Conservation (phyloP, 2,329 filamentous ascomycete genomes). For the Alternaria dauci region DNA sequence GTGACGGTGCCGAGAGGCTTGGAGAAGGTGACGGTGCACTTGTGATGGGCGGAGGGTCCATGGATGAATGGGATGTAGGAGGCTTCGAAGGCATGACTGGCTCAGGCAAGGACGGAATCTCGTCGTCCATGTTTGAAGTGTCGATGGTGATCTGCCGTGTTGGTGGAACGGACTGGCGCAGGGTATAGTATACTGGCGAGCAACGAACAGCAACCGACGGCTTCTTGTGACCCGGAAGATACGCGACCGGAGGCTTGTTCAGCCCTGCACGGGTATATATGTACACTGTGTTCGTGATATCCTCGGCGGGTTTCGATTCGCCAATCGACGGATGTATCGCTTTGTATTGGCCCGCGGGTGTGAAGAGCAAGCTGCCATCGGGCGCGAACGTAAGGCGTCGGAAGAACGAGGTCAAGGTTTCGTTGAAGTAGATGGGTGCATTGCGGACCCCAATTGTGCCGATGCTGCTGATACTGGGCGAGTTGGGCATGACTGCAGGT, state of each 20-base stretch:
- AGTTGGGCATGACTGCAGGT: slow-evolving; percentile 94
- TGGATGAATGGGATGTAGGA: slow-evolving; percentile 71
- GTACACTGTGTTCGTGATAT: slow-evolving; percentile 96
- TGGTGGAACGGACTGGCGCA: slow-evolving; percentile 70
- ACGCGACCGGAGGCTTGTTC: slow-evolving; percentile 94
- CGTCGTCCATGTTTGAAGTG: slow-evolving; percentile 85
- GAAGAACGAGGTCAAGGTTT: slow-evolving; percentile 97
- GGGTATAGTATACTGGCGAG: slow-evolving; percentile 86
- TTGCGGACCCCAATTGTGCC: slow-evolving; percentile 68
- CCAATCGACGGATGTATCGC: slow-evolving; percentile 73
- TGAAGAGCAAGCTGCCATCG: slow-evolving; percentile 91
- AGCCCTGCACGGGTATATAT: slow-evolving; percentile 96
- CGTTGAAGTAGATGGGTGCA: slow-evolving; percentile 91
- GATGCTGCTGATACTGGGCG: slow-evolving; percentile 75
- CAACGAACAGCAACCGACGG: slow-evolving; percentile 95
- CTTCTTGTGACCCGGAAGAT: slow-evolving; percentile 97
- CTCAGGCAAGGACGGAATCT: slow-evolving; percentile 84
- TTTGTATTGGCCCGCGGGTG: slow-evolving; percentile 94
- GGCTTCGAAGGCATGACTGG: slow-evolving; percentile 67
- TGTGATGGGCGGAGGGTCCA: slow-evolving; percentile 80
- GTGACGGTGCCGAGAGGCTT: slow-evolving; percentile 62
- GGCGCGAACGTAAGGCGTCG: slow-evolving; percentile 91
- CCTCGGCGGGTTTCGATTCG: slow-evolving; percentile 77
- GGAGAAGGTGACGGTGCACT: slow-evolving; percentile 62
- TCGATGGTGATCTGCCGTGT: slow-evolving; percentile 95